Percentiles rank a stretch among this genome's conserved stretches.
phyloP scores from a whole-genome alignment of 148 eudicot species.

The Fagopyrum esculentum region DNA sequence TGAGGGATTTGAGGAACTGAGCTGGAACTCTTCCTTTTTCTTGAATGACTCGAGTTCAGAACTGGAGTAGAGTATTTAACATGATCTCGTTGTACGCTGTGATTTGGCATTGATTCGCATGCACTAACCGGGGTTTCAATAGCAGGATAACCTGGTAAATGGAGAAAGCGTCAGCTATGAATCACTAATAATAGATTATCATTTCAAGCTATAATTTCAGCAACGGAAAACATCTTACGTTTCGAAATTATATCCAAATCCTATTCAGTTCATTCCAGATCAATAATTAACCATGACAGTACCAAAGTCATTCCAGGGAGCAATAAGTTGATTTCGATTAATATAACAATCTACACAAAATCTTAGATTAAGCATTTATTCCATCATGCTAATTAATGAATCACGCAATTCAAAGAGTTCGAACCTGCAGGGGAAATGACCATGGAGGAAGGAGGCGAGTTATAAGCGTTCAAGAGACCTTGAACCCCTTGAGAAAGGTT shows the following conservation, averaged over 20 bases:
- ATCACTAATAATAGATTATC: background rate
- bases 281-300: background rate
- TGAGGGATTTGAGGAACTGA: conserved; percentile 26
- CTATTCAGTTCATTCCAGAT: background rate
- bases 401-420: background rate
- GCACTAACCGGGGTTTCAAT: conserved; percentile 31
- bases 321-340: background rate
- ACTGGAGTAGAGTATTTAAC: conserved; percentile 35
- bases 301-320: background rate
- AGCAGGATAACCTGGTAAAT: conserved; percentile 37
- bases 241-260: background rate
- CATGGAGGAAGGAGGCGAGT: conserved; percentile 18
- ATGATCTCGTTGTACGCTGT: conserved; percentile 23
- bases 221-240: background rate
- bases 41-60: conserved; percentile 28
- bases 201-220: background rate
- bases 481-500: conserved; percentile 66
- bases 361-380: background rate
- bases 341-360: background rate
- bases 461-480: conserved; percentile 58
- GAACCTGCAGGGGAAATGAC: conserved; percentile 32
- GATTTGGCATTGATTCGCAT: conserved; percentile 34
- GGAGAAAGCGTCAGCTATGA: conserved; percentile 1
- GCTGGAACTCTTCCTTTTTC: conserved; percentile 48
- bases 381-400: too few species aligned